Percentiles rank a stretch among this genome's conserved stretches.
Evolutionary conservation across 2,329 filamentous ascomycete species (phyloP).

Genomic region (Ophiostoma pallidulum): DNA sequence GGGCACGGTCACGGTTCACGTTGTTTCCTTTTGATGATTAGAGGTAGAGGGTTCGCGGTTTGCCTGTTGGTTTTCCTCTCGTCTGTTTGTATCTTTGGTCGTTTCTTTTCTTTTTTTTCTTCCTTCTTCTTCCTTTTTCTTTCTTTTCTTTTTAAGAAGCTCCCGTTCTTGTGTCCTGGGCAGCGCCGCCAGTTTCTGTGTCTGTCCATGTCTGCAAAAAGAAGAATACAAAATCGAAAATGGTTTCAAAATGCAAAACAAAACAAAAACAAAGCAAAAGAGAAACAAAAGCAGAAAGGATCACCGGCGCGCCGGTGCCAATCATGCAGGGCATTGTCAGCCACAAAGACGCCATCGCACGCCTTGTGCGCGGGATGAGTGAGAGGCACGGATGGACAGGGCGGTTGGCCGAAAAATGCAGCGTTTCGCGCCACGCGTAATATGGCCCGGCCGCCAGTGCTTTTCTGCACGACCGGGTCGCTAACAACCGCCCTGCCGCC

Average conservation of each 20-base stretch:
- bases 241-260: not conserved
- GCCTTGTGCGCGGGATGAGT: not conserved
- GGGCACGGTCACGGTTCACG: too few relatives aligned
- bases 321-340: too few relatives aligned
- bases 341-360: not conserved
- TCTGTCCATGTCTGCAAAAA: not conserved
- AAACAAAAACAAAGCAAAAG: too few relatives aligned
- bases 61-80: not conserved
- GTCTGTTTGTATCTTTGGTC: not conserved
- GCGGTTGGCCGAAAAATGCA: not conserved
- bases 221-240: slow-evolving; percentile 4
- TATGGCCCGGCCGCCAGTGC: too few relatives aligned
- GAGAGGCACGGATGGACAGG: not conserved
- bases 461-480: too few relatives aligned
- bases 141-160: not conserved
- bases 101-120: not conserved
- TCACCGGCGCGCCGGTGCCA: too few relatives aligned
- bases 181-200: not conserved
- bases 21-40: too few relatives aligned
- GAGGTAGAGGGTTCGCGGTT: not conserved
- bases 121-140: not conserved
- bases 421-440: not conserved
- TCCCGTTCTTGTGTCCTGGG: not conserved
- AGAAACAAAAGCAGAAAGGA: not conserved
- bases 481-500: too few relatives aligned